phyloP scores from a whole-genome alignment of 192 early-diverging fungal species.

The Funneliformis geosporum region DNA sequence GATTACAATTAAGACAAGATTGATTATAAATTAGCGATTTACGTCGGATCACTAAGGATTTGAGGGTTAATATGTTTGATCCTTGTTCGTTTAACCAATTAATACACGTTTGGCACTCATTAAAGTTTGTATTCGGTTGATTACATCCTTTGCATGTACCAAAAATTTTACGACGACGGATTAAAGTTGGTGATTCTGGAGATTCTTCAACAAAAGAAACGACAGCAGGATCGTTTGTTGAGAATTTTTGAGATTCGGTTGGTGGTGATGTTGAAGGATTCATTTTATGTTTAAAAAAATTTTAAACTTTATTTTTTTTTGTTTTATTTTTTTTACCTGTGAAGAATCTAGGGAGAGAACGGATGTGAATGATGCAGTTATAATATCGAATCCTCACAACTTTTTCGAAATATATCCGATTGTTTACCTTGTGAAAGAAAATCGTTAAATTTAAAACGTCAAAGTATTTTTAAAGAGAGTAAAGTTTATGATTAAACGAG shows the following conservation, averaged over 20 bases:
- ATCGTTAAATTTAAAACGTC: no score
- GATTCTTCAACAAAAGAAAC: background rate
- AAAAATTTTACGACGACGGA: constrained; percentile 13
- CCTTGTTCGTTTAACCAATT: background rate
- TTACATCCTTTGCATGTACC: constrained; percentile 12
- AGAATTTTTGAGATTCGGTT: background rate
- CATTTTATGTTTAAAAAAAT: no score
- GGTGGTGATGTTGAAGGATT: no score
- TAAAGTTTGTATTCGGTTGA: constrained; percentile 16
- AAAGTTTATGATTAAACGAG: no score
- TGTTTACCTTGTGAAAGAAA: no score
- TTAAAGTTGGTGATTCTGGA: background rate
- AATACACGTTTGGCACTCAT: background rate
- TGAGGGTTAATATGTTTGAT: background rate
- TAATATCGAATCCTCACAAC: no score
- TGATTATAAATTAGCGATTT: background rate
- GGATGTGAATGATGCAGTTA: no score
- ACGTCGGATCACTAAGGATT: background rate
- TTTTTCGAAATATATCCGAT: no score
- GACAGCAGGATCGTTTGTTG: background rate
- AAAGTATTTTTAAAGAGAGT: no score
- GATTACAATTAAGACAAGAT: constrained; percentile 17
- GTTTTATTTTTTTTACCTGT: no score
- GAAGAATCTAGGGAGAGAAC: no score
- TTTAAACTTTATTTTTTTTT: no score